Conservation (phyloP, 148 eudicot genomes). For the Arctostaphylos glauca region DNA sequence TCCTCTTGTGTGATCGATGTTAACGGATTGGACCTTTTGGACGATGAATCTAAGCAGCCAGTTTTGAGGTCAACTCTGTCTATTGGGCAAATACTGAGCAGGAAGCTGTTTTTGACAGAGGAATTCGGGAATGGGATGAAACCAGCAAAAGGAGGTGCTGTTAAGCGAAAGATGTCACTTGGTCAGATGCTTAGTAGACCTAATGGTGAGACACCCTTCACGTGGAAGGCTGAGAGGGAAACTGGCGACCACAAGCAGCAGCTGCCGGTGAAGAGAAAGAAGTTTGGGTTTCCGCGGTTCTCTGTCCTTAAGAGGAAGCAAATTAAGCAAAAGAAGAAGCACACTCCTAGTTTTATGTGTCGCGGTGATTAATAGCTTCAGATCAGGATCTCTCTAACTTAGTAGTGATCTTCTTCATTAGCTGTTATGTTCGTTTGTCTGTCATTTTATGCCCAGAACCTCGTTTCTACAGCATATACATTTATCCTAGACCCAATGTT, state of each 20-base stretch:
- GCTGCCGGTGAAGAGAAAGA: slow-evolving; percentile 66
- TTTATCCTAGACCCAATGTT: neutral
- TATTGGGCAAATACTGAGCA: slow-evolving; percentile 89
- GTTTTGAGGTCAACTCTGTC: slow-evolving; percentile 65
- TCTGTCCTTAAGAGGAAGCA: slow-evolving; percentile 64
- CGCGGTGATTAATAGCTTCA: slow-evolving; percentile 1
- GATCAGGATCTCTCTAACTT: neutral
- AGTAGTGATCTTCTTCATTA: neutral
- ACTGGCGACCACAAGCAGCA: slow-evolving; percentile 28
- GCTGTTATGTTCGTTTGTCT: slow-evolving; percentile 4
- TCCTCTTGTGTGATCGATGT: slow-evolving; percentile 49
- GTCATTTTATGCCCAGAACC: neutral
- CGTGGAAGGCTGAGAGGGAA: slow-evolving; percentile 46
- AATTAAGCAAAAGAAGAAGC: slow-evolving; percentile 70
- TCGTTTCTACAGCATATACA: no score
- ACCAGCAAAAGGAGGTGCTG: slow-evolving; percentile 18
- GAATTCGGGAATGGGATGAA: slow-evolving; percentile 52
- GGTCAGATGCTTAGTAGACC: slow-evolving; percentile 81
- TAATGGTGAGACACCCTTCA: slow-evolving; percentile 28
- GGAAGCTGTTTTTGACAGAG: slow-evolving; percentile 75
- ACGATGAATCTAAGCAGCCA: slow-evolving; percentile 36
- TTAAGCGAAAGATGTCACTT: slow-evolving; percentile 58
- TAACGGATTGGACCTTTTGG: slow-evolving; percentile 42
- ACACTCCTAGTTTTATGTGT: slow-evolving; percentile 29
- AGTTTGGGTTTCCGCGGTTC: slow-evolving; percentile 75